Conservation (phyloP, 2,329 filamentous ascomycete genomes). For the Aschersonia sp. region DNA sequence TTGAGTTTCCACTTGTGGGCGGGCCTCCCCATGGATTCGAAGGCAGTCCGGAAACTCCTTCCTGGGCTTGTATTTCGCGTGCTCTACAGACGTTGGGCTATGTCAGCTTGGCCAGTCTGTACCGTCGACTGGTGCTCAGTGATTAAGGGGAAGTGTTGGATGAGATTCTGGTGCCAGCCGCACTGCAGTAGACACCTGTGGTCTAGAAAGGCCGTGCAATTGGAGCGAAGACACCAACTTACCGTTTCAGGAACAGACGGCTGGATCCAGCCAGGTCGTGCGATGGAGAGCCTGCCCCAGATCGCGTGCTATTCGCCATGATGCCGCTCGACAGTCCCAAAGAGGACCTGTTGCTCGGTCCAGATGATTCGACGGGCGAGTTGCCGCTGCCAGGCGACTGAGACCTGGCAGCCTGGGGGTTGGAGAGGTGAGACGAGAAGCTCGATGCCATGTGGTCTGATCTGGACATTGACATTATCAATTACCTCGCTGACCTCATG, state of each 20-base stretch:
- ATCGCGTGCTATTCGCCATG: conserved; percentile 49
- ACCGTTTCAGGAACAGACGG: conserved; percentile 88
- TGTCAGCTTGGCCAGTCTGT: too few species aligned
- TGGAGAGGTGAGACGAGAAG: conserved; percentile 56
- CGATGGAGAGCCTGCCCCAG: conserved; percentile 90
- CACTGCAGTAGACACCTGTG: too few species aligned
- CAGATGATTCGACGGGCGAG: conserved; percentile 63
- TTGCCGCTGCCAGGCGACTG: conserved; percentile 68
- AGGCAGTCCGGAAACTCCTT: conserved; percentile 59
- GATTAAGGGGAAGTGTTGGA: too few species aligned
- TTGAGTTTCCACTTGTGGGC: conserved; percentile 91
- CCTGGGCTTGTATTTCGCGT: conserved; percentile 92
- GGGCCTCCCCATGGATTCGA: conserved; percentile 83
- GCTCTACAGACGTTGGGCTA: conserved; percentile 40
- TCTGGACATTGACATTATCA: conserved; percentile 85
- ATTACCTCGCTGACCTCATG: conserved; percentile 40
- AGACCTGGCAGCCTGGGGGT: conserved; percentile 51
- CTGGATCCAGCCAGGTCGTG: conserved; percentile 64
- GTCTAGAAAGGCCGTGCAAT: too few species aligned
- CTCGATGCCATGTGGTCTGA: conserved; percentile 78
- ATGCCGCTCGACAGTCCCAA: conserved; percentile 55
- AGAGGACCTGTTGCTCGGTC: conserved; percentile 52
- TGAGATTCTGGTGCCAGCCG: too few species aligned
- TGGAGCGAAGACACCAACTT: conserved; percentile 20
- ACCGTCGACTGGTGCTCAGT: too few species aligned